A percentile compares a stretch with the other conserved stretches of the same genome.
Conservation (phyloP, 2,329 filamentous ascomycete species). For the Fusarium sp. region DNA sequence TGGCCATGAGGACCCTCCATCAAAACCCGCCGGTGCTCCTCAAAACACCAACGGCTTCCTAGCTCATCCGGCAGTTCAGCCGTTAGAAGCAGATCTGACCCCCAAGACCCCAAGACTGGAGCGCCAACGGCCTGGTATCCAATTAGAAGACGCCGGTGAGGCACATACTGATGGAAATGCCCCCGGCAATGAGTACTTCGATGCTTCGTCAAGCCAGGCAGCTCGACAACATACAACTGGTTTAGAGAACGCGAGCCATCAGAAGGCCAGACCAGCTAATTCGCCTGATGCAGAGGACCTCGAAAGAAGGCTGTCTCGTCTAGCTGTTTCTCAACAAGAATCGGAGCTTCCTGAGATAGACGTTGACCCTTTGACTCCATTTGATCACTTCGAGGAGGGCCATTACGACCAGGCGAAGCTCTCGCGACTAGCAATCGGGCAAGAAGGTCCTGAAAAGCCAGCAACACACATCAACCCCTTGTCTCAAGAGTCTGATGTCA, state of each 20-base stretch:
- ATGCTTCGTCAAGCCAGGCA: not conserved
- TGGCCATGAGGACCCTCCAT: not conserved
- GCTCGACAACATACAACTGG: not conserved
- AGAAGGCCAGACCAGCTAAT: not conserved
- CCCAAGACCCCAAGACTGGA: slow-evolving; percentile 33
- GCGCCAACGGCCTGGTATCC: slow-evolving; percentile 22
- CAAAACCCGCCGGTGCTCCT: not conserved
- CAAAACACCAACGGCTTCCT: slow-evolving; percentile 2
- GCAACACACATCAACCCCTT: slow-evolving; percentile 1
- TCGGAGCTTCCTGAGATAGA: slow-evolving; percentile 7
- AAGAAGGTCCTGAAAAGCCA: slow-evolving; percentile 9
- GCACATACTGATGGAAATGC: not conserved
- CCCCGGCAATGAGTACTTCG: not conserved
- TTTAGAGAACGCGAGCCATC: not conserved
- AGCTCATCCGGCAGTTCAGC: slow-evolving; percentile 33
- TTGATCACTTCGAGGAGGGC: slow-evolving; percentile 4
- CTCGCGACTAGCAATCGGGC: slow-evolving; percentile 14
- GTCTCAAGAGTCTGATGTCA: slow-evolving; percentile 16
- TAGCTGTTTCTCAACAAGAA: slow-evolving; percentile 17
- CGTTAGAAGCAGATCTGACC: slow-evolving; percentile 11
- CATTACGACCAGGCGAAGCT: slow-evolving; percentile 1
- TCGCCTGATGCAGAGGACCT: slow-evolving; percentile 21
- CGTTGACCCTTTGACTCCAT: slow-evolving; percentile 1
- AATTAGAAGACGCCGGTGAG: not conserved
- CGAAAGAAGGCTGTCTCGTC: slow-evolving; percentile 16